These are phyloP conservation scores for Staphylotrichum tortipilum DNA, from an alignment of 495 filamentous ascomycete species.

Conservation along the genomic window DNA sequence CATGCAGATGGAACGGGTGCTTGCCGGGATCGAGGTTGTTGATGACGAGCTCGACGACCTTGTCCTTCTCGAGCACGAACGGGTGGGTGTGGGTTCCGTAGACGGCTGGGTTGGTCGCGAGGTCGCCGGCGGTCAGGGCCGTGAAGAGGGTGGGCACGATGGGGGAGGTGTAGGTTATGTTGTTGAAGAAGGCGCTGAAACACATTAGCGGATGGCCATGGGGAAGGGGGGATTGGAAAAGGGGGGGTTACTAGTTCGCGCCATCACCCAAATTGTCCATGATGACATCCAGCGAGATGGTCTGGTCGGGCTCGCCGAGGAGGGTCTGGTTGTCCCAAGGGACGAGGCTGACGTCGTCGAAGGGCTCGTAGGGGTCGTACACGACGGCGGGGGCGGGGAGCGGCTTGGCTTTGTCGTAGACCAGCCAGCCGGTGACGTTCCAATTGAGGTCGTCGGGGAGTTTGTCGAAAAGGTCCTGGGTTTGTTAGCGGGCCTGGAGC, in stretches of 20 bases:
- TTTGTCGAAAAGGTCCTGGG: constrained; percentile 50
- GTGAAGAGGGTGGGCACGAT: constrained; percentile 79
- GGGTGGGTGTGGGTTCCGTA: constrained; percentile 70
- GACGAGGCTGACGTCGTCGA: constrained; percentile 65
- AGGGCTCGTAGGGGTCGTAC: constrained; percentile 42
- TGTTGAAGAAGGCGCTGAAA: constrained; percentile 78
- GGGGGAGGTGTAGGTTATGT: constrained; percentile 62
- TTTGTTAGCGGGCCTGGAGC: not conserved
- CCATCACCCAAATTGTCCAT: constrained; percentile 69
- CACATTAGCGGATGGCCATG: not conserved
- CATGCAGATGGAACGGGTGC: constrained; percentile 86
- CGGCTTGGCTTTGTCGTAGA: constrained; percentile 55
- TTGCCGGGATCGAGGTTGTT: constrained; percentile 68
- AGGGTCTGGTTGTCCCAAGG: constrained; percentile 55
- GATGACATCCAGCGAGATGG: constrained; percentile 53
- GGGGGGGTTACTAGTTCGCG: constrained; percentile 46
- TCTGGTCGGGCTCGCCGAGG: constrained; percentile 49
- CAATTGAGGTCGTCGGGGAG: constrained; percentile 57
- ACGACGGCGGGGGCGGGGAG: constrained; percentile 45
- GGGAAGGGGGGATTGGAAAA: not conserved
- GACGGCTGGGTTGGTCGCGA: constrained; percentile 53
- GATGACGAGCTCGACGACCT: constrained; percentile 68
- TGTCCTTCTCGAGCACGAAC: constrained; percentile 55
- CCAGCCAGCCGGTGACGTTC: constrained; percentile 73
- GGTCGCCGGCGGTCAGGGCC: constrained; percentile 53